Conservation (phyloP, 768 basidiomycete genomes). For the Gloeostereum incarnatum region DNA sequence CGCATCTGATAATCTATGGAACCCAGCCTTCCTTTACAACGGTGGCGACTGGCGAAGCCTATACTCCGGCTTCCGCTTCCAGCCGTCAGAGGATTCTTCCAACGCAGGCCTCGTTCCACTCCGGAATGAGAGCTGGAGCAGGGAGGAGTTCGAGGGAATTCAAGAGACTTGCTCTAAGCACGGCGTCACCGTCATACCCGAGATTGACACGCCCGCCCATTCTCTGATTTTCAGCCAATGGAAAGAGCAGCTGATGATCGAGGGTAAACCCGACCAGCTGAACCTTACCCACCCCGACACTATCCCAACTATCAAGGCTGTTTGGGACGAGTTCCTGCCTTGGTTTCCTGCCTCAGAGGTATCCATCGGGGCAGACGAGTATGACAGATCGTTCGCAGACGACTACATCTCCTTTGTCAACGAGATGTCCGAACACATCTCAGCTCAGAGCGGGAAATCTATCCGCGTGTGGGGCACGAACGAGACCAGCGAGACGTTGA, state of each 20-base stretch:
- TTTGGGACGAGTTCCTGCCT: constrained; percentile 31
- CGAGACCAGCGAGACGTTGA: constrained; percentile 23
- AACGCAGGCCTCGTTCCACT: constrained; percentile 24
- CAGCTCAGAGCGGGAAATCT: constrained; percentile 19
- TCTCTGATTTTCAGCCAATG: constrained; percentile 34
- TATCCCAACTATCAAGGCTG: constrained; percentile 28
- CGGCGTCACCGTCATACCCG: constrained; percentile 30
- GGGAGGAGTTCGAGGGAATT: constrained; percentile 18
- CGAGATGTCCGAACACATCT: constrained; percentile 28
- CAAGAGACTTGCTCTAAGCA: constrained; percentile 26
- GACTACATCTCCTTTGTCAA: constrained; percentile 34
- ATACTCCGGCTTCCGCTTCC: constrained; percentile 32
- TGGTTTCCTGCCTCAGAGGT: constrained; percentile 30
- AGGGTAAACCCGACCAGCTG: constrained; percentile 23
- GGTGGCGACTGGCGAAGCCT: constrained; percentile 28
- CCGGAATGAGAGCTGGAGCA: constrained; percentile 31
- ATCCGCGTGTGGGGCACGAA: constrained; percentile 34
- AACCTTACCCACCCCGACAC: constrained; percentile 31
- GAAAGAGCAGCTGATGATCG: constrained; percentile 30
- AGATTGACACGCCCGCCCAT: constrained; percentile 35
- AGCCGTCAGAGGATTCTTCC: constrained; percentile 21
- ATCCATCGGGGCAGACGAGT: constrained; percentile 38
- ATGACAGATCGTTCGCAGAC: constrained; percentile 23
- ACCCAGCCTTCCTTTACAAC: constrained; percentile 23
- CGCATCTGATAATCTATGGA: constrained; percentile 33